Evolutionary conservation across 2,329 filamentous ascomycete species (phyloP), one percentile per base, ranked within the genome.

Genomic region (Elsinoe necatrix): DNA sequence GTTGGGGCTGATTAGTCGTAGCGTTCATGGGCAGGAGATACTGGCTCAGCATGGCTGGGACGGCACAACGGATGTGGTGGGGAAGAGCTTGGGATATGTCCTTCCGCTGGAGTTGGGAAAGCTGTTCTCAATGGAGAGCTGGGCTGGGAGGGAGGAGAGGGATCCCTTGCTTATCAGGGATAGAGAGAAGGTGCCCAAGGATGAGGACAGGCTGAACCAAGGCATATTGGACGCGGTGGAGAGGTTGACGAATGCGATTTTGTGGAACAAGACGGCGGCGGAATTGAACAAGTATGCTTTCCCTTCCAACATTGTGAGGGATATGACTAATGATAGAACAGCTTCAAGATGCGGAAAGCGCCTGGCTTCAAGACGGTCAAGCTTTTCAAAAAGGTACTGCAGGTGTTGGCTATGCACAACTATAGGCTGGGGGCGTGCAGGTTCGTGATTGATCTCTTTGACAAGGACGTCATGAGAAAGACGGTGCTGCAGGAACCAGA

Each of bases 361-460:
- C 77, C 83, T 0, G 84, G 84, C 0, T 96, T 98, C 68, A 80
- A 80, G 35, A 86, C 87, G 65, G 81, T 85, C 4, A 77, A 79
- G 4, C 80, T 98, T 41, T 97, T 97, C 74, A 84, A 85, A 63
- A 88, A 90, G 66, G 84, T 93, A 47, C 84, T 98, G 76, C 81
- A 82, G 7, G 78, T 97, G 50, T 78, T 98, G 58, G 90, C 96
- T 70, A 84, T 83, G 63, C 92, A 95, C 65, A 89, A 95, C 67
- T 97, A 93, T 71, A 82, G 90, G 20, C 79, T 98, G 1, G 86
- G 85, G 1, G 87, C 95, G 25, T 86, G 92, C 60, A 85, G 92
- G 45, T 91, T 95, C 72, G 87, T 95, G 34, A 84, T 97, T 59
- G 93, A 97, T 67, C 74, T 98, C 20, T 98, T 98, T 65, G 92